phyloP scores from a whole-genome alignment of 2,329 filamentous ascomycete species.

The Claviceps fusiformis region DNA sequence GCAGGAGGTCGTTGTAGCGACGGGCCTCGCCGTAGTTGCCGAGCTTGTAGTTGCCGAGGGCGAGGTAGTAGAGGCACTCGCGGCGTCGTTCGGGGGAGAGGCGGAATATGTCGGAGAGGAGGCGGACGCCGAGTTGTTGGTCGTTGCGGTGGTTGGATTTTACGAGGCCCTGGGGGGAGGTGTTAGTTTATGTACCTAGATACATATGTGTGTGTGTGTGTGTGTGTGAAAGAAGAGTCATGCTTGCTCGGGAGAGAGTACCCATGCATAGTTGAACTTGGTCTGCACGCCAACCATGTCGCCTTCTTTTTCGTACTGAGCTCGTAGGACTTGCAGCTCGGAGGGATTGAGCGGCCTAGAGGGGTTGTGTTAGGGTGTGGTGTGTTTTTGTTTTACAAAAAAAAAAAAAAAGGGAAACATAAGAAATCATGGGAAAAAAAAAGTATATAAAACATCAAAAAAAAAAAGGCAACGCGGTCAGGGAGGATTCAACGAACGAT shows the following conservation, averaged over 20 bases:
- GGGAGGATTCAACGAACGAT: conserved; percentile 44
- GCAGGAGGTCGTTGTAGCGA: conserved; percentile 82
- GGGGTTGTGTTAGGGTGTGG: not conserved
- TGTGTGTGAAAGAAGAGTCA: no score
- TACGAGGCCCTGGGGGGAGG: conserved; percentile 63
- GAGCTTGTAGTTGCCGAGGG: conserved; percentile 93
- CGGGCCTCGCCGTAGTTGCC: conserved; percentile 93
- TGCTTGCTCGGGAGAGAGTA: no score
- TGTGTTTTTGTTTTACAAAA: not conserved
- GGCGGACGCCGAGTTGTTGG: conserved; percentile 85
- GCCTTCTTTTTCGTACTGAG: conserved; percentile 95
- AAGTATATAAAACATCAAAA: no score
- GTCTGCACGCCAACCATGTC: conserved; percentile 95
- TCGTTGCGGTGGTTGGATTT: conserved; percentile 77
- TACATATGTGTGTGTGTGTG: no score
- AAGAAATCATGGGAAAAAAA: no score
- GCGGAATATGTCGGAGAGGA: conserved; percentile 94
- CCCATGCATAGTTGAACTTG: conserved; percentile 99
- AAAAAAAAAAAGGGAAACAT: no score
- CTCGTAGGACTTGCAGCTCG: conserved; percentile 81
- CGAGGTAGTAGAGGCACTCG: conserved; percentile 97
- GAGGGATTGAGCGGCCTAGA: conserved; percentile 72
- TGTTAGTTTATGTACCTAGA: no score
- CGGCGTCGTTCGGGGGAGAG: conserved; percentile 81
- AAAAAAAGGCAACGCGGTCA: no score